Conservation (phyloP, 2,329 filamentous ascomycete genomes). For the Colletotrichum falcatum region DNA sequence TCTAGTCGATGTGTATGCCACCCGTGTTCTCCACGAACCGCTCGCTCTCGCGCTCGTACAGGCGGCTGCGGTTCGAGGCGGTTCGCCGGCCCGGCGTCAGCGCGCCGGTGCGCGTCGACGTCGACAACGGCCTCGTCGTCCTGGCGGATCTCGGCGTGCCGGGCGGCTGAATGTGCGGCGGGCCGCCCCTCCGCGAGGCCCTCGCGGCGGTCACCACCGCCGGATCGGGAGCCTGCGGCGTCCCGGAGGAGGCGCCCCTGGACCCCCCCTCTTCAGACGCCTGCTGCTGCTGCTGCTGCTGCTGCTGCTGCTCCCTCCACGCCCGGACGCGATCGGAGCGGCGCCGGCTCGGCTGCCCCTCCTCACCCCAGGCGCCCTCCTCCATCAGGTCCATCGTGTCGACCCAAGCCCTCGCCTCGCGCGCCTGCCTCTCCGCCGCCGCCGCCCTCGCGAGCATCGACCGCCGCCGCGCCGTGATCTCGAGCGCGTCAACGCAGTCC, state of each 20-base stretch:
- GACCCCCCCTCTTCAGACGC: not conserved
- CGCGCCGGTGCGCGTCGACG: not conserved
- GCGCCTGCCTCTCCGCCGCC: not conserved
- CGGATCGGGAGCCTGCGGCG: too few relatives aligned
- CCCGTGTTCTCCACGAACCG: not conserved
- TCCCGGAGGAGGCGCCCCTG: not conserved
- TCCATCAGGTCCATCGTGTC: not conserved
- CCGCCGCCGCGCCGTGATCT: not conserved
- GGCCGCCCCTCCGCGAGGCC: too few relatives aligned
- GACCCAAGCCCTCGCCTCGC: constrained; percentile 4
- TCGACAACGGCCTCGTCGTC: not conserved
- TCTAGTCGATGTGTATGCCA: not conserved
- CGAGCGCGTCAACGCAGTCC: not conserved
- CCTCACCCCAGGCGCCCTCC: not conserved
- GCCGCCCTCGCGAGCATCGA: not conserved
- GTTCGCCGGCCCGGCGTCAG: not conserved
- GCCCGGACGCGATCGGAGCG: not conserved
- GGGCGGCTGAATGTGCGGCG: too few relatives aligned
- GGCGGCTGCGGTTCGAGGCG: constrained; percentile 6
- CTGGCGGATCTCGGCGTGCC: not conserved
- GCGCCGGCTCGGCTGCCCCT: not conserved
- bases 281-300: not conserved
- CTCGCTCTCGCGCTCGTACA: not conserved
- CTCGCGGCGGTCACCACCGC: too few relatives aligned
- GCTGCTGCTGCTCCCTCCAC: not conserved